phyloP scores from a whole-genome alignment of 1,139 yeast genomes.

The Pichia norvegensis region DNA sequence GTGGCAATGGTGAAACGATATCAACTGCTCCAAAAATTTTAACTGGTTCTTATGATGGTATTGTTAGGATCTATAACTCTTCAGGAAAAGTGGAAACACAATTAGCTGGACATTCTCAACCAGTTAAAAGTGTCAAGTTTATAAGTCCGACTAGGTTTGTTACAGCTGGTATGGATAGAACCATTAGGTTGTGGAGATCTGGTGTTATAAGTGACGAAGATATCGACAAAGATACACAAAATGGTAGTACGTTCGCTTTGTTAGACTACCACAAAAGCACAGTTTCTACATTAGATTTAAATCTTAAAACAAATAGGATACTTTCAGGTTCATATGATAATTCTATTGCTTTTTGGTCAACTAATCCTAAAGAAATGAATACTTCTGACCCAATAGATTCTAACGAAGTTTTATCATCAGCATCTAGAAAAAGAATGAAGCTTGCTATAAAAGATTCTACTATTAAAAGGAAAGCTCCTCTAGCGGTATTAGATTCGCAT shows the following conservation, averaged over 20 bases:
- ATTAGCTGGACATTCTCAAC: conserved; percentile 79
- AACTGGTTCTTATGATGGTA: conserved; percentile 91
- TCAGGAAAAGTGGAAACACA: conserved; percentile 81
- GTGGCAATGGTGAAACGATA: conserved; percentile 23
- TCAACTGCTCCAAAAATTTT: conserved; percentile 49
- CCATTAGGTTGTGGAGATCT: conserved; percentile 81
- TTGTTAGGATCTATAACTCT: conserved; percentile 81
- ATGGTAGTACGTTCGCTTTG: conserved; percentile 72
- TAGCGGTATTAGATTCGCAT: conserved; percentile 73
- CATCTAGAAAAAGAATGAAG: conserved; percentile 83
- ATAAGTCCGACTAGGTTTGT: conserved; percentile 67
- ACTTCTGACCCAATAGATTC: conserved; percentile 49
- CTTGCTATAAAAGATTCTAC: conserved; percentile 72
- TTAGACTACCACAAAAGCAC: conserved; percentile 87
- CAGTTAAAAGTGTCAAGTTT: conserved; percentile 78
- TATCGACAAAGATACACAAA: conserved; percentile 48
- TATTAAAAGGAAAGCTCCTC: conserved; percentile 73
- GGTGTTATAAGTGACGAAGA: conserved; percentile 41
- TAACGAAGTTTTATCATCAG: conserved; percentile 44
- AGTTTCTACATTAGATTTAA: conserved; percentile 67
- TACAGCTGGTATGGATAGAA: conserved; percentile 84
- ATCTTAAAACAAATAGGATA: conserved; percentile 45
- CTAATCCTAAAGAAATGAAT: conserved; percentile 78
- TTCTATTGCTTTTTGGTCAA: conserved; percentile 83
- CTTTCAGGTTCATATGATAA: conserved; percentile 81